These are phyloP conservation scores for Ustilago trichophora DNA, from an alignment of 1,284 basidiomycete species.

Conservation along the genomic window DNA sequence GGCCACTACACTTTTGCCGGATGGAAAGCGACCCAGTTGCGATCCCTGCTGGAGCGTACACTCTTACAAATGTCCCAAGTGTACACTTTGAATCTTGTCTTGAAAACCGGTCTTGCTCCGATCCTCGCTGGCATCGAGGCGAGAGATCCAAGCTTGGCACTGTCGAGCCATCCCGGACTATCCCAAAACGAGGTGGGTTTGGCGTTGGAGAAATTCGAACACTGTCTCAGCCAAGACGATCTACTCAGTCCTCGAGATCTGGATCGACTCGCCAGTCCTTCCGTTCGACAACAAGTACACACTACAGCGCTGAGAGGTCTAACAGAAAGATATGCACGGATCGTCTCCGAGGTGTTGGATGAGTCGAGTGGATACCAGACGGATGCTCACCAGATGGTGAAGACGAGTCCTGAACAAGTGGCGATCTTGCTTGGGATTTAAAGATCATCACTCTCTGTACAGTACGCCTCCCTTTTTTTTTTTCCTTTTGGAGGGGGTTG, in stretches of 20 bases:
- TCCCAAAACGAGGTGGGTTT: conserved; percentile 5
- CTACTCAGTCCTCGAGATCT: conserved; percentile 37
- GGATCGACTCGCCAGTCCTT: conserved; percentile 18
- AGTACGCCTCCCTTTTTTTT: background rate
- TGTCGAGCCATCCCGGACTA: conserved; percentile 1
- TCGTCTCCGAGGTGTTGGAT: conserved; percentile 15
- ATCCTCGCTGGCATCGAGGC: too few relatives aligned
- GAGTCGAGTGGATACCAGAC: conserved; percentile 10
- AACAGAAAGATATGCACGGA: conserved; percentile 20
- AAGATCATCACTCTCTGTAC: too few relatives aligned
- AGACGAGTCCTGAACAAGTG: conserved; percentile 31
- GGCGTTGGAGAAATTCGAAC: conserved; percentile 25
- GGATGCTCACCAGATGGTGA: conserved; percentile 21
- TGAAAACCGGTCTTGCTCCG: too few relatives aligned
- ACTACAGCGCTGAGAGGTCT: conserved; percentile 20
- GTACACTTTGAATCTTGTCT: too few relatives aligned
- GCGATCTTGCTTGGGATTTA: conserved; percentile 44
- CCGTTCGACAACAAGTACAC: conserved; percentile 30
- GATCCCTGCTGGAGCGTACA: background rate
- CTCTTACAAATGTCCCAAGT: conserved; percentile 1
- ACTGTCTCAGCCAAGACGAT: conserved; percentile 36
- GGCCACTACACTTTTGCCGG: conserved; percentile 15
- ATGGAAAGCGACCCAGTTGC: conserved; percentile 12
- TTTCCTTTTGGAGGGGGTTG: background rate
- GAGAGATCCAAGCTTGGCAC: background rate